Evolutionary conservation across 2,329 filamentous ascomycete species (phyloP).

Genomic region (Trichoderma cornu-damae): DNA sequence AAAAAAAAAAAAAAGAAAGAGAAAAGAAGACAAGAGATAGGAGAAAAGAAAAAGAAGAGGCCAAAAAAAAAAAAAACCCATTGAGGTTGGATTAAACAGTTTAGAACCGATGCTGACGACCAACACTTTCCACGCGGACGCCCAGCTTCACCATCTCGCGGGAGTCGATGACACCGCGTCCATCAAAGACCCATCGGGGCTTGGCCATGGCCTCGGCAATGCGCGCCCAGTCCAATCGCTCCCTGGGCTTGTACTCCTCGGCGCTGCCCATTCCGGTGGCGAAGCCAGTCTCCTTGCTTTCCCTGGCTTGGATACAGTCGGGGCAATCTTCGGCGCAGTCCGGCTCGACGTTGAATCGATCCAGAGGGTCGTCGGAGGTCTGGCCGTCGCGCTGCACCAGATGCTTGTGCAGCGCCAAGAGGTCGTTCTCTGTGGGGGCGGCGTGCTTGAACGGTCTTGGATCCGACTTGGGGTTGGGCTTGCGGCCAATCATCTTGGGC

Average conservation of each 20-base stretch:
- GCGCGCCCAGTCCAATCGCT: constrained; percentile 48
- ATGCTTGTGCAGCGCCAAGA: constrained; percentile 45
- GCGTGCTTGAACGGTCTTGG: constrained; percentile 42
- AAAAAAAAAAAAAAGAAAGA: constrained; percentile 11
- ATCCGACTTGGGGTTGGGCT: constrained; percentile 40
- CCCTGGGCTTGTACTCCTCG: constrained; percentile 44
- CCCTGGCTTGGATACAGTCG: constrained; percentile 43
- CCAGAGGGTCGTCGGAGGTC: constrained; percentile 40
- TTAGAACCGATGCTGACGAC: constrained; percentile 43
- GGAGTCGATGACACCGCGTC: constrained; percentile 49
- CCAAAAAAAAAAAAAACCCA: constrained; percentile 2
- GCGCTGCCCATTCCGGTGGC: constrained; percentile 40
- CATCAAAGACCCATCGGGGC: constrained; percentile 54
- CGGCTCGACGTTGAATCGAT: constrained; percentile 42
- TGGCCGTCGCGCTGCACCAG: constrained; percentile 34
- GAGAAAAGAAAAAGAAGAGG: constrained; percentile 16
- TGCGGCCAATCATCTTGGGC: constrained; percentile 33
- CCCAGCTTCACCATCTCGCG: constrained; percentile 46
- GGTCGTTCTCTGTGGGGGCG: constrained; percentile 40
- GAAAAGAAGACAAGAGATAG: constrained; percentile 15
- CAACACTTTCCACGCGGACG: constrained; percentile 49
- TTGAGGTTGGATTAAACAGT: background rate
- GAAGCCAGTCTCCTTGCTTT: constrained; percentile 36
- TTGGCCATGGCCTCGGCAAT: constrained; percentile 47
- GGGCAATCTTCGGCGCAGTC: constrained; percentile 43